Conservation (phyloP, 768 basidiomycete species). For the Serendipita vermifera region DNA sequence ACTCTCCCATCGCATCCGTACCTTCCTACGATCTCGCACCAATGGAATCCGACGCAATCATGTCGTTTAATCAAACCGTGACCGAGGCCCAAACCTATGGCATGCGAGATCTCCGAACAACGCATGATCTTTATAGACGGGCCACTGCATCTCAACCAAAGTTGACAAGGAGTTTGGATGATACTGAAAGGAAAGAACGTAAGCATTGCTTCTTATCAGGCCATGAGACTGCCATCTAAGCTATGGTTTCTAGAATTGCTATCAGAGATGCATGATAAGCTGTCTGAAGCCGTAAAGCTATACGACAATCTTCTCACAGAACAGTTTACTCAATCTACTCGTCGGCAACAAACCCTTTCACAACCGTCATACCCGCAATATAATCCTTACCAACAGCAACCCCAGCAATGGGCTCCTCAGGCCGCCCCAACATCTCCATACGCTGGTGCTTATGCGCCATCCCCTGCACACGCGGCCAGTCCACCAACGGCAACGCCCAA, state of each 20-base stretch:
- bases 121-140: conserved; percentile 73
- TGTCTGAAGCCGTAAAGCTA: conserved; percentile 81
- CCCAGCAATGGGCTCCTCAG: not conserved
- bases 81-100: conserved; percentile 72
- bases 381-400: not conserved
- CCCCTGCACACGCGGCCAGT: too few relatives aligned
- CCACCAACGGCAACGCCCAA: too few relatives aligned
- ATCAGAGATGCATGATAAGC: conserved; percentile 86
- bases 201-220: conserved; percentile 24
- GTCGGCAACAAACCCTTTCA: conserved; percentile 28
- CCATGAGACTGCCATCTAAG: not conserved
- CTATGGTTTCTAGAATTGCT: conserved; percentile 61
- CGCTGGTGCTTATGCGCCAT: conserved; percentile 9
- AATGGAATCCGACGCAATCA: conserved; percentile 69
- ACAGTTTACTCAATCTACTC: conserved; percentile 60
- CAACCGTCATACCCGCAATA: not conserved
- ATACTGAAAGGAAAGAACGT: conserved; percentile 79
- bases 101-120: conserved; percentile 60
- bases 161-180: conserved; percentile 70
- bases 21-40: conserved; percentile 66
- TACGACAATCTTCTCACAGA: conserved; percentile 83
- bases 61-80: conserved; percentile 84
- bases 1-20: conserved; percentile 12
- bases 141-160: conserved; percentile 69
- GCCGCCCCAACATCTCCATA: too few relatives aligned